Base-by-base conservation (phyloP, 805 yeast species). In the Lipomyces spencermartinsiae region DNA sequence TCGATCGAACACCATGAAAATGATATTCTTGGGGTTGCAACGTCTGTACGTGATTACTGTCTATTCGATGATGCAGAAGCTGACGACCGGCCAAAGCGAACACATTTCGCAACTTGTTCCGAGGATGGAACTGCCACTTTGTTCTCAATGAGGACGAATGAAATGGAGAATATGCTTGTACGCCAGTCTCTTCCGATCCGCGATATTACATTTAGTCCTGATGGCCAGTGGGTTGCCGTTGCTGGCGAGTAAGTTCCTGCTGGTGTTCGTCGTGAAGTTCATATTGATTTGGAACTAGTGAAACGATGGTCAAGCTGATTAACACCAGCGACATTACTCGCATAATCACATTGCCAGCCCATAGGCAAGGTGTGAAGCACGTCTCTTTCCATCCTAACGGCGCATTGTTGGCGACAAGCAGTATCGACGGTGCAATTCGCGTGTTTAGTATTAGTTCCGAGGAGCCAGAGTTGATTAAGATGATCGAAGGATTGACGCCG, bases 281-380 rank as follows among this genome's bases (percentile, higher is more conserved):
- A 9, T 25, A 33, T 14, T 35, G 29, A 29, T 29, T 37, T 29
- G 65, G 22, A 3, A 9, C 10, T 34, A 71, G 74, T 63, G 81
- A 79, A 53, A 64, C 73, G 14, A 66, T 70, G 9, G 78, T 78
- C 59, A 70, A 70, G 43, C 46, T 81, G 2, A 76, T 81, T n/a
- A 70, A 73, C 46, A 65, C 73, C 0, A 61, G 34, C 31, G 82
- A 82, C 62, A 73, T 78, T 8, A 73, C 81, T 6, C 76, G 79
- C 59, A 77, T 81, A 35, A 79, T 81, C 65, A 78, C 81, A 9
- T 76, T 86, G 8, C 84, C 85, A 0, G 75, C 78, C 54, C 84
- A 83, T 69, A 80, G 83, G 65, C 76, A 81, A 9, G 83, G 82
- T 60, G 81, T 84, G 35, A 80, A 82, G 64, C 86, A 84, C 71